phyloP scores from a whole-genome alignment of 2,329 filamentous ascomycete genomes.

The Paraphaeosphaeria sporulosa region DNA sequence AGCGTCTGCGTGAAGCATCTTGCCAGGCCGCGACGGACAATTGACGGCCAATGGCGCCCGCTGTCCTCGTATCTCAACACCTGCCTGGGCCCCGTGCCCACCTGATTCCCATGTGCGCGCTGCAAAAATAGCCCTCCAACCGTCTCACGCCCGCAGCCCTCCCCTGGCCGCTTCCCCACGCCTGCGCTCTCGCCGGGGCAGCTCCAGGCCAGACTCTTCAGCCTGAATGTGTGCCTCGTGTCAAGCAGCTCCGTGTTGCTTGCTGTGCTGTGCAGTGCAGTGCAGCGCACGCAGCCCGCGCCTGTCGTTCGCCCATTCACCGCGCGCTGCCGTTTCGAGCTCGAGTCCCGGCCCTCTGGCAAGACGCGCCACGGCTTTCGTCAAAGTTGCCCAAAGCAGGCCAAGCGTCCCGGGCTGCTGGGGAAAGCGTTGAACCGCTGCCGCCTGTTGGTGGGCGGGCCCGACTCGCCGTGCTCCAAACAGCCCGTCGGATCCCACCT shows the following conservation, averaged over 20 bases:
- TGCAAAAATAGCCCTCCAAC: conserved; percentile 30
- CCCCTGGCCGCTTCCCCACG: conserved; percentile 27
- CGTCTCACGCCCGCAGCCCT: conserved; percentile 1
- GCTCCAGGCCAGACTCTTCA: conserved; percentile 17
- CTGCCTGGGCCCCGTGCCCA: neutral
- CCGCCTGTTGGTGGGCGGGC: conserved; percentile 20
- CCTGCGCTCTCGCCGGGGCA: conserved; percentile 15
- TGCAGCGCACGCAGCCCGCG: no score
- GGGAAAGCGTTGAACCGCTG: conserved; percentile 28
- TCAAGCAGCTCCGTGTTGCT: conserved; percentile 12
- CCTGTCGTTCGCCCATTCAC: conserved; percentile 2
- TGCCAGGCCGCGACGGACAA: neutral
- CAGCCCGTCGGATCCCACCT: conserved; percentile 16
- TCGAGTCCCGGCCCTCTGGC: conserved; percentile 24
- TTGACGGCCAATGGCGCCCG: neutral
- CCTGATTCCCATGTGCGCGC: neutral
- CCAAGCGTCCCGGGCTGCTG: conserved; percentile 22
- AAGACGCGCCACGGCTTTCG: conserved; percentile 22
- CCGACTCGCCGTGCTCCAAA: conserved; percentile 25
- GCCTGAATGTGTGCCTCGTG: conserved; percentile 20
- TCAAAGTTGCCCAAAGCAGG: conserved; percentile 20
- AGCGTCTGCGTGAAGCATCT: no score
- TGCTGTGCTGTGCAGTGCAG: no score
- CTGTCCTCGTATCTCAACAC: conserved; percentile 2
- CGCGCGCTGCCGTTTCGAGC: conserved; percentile 25